Percentiles rank a stretch among this genome's conserved stretches.
Evolutionary conservation across 2,329 filamentous ascomycete species (phyloP).

Genomic region (Gliomastix tumulicola): DNA sequence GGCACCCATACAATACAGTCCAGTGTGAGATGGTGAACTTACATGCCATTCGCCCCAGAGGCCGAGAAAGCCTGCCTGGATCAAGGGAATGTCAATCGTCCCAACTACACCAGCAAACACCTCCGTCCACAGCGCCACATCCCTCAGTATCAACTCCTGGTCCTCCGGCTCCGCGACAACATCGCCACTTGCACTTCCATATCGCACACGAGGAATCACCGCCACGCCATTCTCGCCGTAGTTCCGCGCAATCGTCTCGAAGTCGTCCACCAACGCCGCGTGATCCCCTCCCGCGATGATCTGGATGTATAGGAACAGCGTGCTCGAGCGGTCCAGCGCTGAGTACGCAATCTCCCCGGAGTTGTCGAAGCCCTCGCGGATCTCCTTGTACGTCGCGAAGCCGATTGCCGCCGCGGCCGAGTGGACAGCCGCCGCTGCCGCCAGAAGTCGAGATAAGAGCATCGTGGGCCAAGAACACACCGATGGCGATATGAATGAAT

Average conservation of each 20-base stretch:
- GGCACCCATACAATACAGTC: not conserved
- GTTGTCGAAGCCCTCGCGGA: constrained; percentile 8
- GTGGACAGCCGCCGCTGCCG: not conserved
- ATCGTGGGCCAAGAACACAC: too few relatives aligned
- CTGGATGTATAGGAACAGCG: constrained; percentile 10
- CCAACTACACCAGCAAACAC: constrained; percentile 5
- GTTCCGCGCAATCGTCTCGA: constrained; percentile 6
- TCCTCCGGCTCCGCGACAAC: constrained; percentile 5
- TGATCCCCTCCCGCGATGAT: constrained; percentile 8
- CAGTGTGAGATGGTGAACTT: constrained; percentile 1
- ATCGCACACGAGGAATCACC: constrained; percentile 8
- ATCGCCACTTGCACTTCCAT: constrained; percentile 5
- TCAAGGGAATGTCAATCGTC: constrained; percentile 7
- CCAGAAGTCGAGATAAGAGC: too few relatives aligned
- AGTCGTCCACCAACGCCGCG: constrained; percentile 6
- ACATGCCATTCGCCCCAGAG: constrained; percentile 11
- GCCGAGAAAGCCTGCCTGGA: constrained; percentile 10
- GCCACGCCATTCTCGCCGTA: constrained; percentile 6
- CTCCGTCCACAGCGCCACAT: constrained; percentile 4
- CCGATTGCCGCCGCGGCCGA: too few relatives aligned
- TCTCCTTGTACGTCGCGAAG: constrained; percentile 9
- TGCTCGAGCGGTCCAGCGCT: constrained; percentile 5
- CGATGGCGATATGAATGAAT: too few relatives aligned
- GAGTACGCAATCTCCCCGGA: constrained; percentile 4
- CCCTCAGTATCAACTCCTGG: constrained; percentile 3